These are phyloP conservation scores for Aspergillus alliaceus DNA, from an alignment of 2,329 filamentous ascomycete species.

Conservation along the genomic window DNA sequence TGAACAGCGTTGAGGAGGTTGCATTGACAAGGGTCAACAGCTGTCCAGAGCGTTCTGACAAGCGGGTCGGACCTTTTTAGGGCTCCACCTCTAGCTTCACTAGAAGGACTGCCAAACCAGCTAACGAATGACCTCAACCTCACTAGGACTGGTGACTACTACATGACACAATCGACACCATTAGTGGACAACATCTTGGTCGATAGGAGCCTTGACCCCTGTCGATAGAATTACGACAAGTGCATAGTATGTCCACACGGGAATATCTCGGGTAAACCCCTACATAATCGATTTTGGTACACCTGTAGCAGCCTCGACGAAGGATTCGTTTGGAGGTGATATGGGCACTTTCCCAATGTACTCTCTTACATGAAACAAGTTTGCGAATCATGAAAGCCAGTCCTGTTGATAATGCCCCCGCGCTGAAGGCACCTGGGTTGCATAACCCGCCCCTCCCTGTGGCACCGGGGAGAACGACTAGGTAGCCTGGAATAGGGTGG, in stretches of 20 bases:
- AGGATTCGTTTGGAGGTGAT: too few relatives aligned
- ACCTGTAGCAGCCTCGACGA: too few relatives aligned
- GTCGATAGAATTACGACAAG: too few relatives aligned
- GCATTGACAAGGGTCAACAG: background rate
- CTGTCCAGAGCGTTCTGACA: background rate
- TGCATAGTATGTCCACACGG: too few relatives aligned
- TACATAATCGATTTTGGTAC: too few relatives aligned
- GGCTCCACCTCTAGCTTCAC: background rate
- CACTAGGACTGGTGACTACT: background rate
- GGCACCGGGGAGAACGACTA: background rate
- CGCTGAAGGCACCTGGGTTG: background rate
- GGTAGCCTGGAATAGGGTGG: too few relatives aligned
- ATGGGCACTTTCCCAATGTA: too few relatives aligned
- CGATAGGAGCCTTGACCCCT: background rate
- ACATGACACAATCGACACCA: background rate
- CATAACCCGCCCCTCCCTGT: background rate
- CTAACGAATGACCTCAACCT: background rate
- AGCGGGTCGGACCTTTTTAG: background rate
- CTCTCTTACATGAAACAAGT: too few relatives aligned
- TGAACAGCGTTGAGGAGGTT: background rate
- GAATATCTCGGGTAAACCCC: too few relatives aligned
- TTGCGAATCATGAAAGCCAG: background rate
- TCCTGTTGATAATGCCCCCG: background rate
- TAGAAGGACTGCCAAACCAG: background rate
- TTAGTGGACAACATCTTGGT: background rate